Evolutionary conservation across 148 eudicot genomes (phyloP).

Genomic region (Rhododendron williamsianum): DNA sequence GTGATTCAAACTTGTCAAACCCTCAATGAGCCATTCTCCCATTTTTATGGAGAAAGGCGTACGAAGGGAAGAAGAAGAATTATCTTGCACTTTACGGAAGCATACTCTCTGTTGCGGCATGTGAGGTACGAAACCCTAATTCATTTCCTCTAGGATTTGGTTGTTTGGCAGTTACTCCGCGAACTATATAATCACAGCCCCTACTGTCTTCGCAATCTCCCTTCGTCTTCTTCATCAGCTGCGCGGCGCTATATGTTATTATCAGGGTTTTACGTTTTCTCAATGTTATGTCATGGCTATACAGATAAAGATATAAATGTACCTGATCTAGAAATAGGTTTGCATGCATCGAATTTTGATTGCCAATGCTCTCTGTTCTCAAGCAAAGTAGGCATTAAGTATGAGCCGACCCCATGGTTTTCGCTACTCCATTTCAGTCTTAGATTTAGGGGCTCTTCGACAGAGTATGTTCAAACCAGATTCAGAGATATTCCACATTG

Average conservation of each 20-base stretch:
- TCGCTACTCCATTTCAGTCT: neutral
- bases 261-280: neutral
- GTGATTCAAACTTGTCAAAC: no score
- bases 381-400: neutral
- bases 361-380: neutral
- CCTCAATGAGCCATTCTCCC: no score
- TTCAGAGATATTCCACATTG: neutral
- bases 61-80: no score
- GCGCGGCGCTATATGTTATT: neutral
- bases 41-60: no score
- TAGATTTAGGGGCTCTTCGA: neutral
- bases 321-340: neutral
- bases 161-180: neutral
- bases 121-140: no score
- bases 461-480: neutral
- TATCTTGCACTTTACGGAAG: no score
- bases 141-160: no score
- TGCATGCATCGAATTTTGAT: slow-evolving; percentile 13
- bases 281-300: neutral
- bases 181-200: neutral
- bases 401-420: slow-evolving; percentile 8
- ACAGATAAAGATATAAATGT: neutral
- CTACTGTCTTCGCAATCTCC: neutral
- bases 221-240: neutral
- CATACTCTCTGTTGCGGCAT: no score